Percentiles rank a stretch among this genome's conserved stretches.
These are phyloP conservation scores for Erodium chrysanthum DNA, from an alignment of 441 rosid genomes.

Conservation along the genomic window DNA sequence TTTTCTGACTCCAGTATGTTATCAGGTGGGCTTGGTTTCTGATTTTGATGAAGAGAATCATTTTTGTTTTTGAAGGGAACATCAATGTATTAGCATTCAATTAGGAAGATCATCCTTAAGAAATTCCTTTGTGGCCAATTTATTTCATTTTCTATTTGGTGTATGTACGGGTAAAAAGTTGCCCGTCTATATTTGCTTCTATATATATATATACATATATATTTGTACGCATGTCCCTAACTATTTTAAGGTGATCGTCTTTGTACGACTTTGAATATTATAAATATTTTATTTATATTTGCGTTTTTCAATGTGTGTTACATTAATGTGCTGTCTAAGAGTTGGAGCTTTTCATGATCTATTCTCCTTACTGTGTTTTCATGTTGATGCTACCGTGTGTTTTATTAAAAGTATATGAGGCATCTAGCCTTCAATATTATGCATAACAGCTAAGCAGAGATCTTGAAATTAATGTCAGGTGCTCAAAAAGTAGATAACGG, in stretches of 20 bases:
- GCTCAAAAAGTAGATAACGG: slow-evolving; percentile 55
- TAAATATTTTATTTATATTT: not conserved
- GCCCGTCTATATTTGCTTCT: not conserved
- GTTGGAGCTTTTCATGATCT: not conserved
- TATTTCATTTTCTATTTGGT: not conserved
- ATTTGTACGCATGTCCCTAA: not conserved
- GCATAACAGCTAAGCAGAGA: slow-evolving; percentile 15
- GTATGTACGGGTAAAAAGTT: not conserved
- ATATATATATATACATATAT: not conserved
- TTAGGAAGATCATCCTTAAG: not conserved
- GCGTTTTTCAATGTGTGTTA: not conserved
- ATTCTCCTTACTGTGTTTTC: not conserved
- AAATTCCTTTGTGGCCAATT: not conserved
- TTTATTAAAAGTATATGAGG: not conserved
- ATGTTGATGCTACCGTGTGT: not conserved
- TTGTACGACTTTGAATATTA: not conserved
- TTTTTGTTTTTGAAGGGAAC: not conserved
- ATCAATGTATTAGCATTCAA: not conserved
- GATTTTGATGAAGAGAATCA: not conserved
- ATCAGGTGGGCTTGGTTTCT: not conserved
- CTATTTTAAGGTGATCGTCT: not conserved
- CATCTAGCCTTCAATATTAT: slow-evolving; percentile 4
- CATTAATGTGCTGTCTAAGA: not conserved
- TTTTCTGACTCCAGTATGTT: not conserved
- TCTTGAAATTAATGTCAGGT: slow-evolving; percentile 37